A percentile compares a stretch with the other conserved stretches of the same genome.
phyloP scores from a whole-genome alignment of 768 basidiomycete species.

The Naematelia aurantialba region DNA sequence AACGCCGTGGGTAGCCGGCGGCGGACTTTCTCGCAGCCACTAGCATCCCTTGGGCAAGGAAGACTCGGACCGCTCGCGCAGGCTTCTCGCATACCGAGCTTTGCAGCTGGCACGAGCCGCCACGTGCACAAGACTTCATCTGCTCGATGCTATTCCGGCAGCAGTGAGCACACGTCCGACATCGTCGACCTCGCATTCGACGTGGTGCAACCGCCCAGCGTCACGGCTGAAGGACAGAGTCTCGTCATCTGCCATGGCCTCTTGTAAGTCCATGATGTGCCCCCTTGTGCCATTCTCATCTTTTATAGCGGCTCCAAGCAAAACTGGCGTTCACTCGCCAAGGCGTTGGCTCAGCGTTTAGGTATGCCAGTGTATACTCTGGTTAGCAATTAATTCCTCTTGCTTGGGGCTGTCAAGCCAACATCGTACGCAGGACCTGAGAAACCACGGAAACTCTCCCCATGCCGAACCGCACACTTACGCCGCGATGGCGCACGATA shows the following conservation, averaged over 20 bases:
- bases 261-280: slow-evolving; percentile 43
- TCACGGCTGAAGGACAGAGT: slow-evolving; percentile 26
- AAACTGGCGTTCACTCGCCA: slow-evolving; percentile 80
- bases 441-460: slow-evolving; percentile 85
- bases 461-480: slow-evolving; percentile 73
- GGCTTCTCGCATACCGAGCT: too few species aligned
- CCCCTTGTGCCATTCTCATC: neutral
- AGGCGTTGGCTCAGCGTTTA: slow-evolving; percentile 65
- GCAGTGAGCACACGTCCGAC: slow-evolving; percentile 8
- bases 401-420: neutral
- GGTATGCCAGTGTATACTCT: slow-evolving; percentile 69
- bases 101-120: too few species aligned
- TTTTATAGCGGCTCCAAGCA: slow-evolving; percentile 71
- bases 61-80: too few species aligned
- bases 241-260: slow-evolving; percentile 49
- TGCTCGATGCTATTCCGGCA: neutral
- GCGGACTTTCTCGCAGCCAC: too few species aligned
- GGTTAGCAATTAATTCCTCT: slow-evolving; percentile 51
- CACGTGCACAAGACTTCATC: neutral
- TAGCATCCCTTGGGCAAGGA: too few species aligned
- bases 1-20: too few species aligned
- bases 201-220: slow-evolving; percentile 22
- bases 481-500: slow-evolving; percentile 71
- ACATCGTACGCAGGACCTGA: slow-evolving; percentile 61
- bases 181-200: slow-evolving; percentile 42